Percentiles rank a stretch among this genome's conserved stretches.
Evolutionary conservation across 2,329 filamentous ascomycete species (phyloP).

Genomic region (Diplocarpon rosae): DNA sequence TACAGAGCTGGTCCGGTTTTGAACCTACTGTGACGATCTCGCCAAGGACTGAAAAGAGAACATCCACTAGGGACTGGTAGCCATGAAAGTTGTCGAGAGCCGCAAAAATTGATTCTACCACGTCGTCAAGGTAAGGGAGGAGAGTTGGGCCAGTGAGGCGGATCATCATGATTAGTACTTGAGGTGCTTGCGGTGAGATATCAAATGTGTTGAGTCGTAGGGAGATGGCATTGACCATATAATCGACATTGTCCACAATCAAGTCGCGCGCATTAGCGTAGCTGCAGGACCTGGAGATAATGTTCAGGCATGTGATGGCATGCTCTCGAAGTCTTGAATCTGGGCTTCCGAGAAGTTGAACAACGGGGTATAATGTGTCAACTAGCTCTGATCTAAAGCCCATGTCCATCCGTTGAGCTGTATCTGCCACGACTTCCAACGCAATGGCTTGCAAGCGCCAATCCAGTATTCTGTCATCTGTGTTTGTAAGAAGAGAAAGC

Average conservation of each 20-base stretch:
- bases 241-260: slow-evolving; percentile 86
- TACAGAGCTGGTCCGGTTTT: slow-evolving; percentile 40
- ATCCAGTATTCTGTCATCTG: slow-evolving; percentile 39
- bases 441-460: slow-evolving; percentile 71
- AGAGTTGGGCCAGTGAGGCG: slow-evolving; percentile 70
- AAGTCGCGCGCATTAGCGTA: slow-evolving; percentile 67
- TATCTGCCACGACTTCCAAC: slow-evolving; percentile 68
- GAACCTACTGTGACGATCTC: slow-evolving; percentile 77
- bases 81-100: slow-evolving; percentile 93
- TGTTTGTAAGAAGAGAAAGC: slow-evolving; percentile 46
- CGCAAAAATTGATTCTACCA: slow-evolving; percentile 82
- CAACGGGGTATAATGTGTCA: slow-evolving; percentile 82
- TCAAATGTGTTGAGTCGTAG: slow-evolving; percentile 85
- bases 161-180: slow-evolving; percentile 91
- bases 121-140: slow-evolving; percentile 82
- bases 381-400: slow-evolving; percentile 78
- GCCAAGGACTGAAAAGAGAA: slow-evolving; percentile 70
- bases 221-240: slow-evolving; percentile 87
- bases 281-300: slow-evolving; percentile 61
- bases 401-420: slow-evolving; percentile 53
- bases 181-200: slow-evolving; percentile 80
- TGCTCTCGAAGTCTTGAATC: slow-evolving; percentile 61
- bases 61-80: slow-evolving; percentile 75
- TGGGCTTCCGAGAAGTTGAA: slow-evolving; percentile 72
- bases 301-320: slow-evolving; percentile 73